phyloP scores from a whole-genome alignment of 1,284 basidiomycete species.

The Clitocybe nebularis region DNA sequence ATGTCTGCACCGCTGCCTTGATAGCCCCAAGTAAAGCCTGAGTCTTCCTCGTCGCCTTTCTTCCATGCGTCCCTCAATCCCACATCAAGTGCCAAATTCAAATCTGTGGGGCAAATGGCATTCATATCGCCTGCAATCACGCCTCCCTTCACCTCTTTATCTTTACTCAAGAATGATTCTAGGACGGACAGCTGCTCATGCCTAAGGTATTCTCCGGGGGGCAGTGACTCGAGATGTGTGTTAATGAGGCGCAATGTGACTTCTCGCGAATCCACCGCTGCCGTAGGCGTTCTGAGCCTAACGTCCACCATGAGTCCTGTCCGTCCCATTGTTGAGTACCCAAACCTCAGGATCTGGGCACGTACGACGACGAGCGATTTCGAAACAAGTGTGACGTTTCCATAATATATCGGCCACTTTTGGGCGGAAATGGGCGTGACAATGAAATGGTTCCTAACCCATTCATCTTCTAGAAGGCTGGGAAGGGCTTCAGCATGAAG shows the following conservation, averaged over 20 bases:
- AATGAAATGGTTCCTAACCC: conserved; percentile 58
- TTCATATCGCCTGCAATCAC: conserved; percentile 72
- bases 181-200: conserved; percentile 51
- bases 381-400: conserved; percentile 63
- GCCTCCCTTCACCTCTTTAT: conserved; percentile 46
- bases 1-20: conserved; percentile 39
- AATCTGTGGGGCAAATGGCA: conserved; percentile 46
- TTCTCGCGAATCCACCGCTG: conserved; percentile 29
- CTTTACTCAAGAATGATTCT: conserved; percentile 39
- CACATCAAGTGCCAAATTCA: conserved; percentile 33
- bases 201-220: conserved; percentile 37
- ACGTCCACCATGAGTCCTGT: conserved; percentile 57
- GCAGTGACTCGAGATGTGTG: conserved; percentile 66
- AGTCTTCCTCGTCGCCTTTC: conserved; percentile 31
- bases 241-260: conserved; percentile 56
- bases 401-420: conserved; percentile 55
- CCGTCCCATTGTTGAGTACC: conserved; percentile 44
- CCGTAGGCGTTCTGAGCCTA: conserved; percentile 37
- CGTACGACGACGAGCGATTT: conserved; percentile 44
- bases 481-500: conserved; percentile 42
- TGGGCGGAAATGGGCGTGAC: conserved; percentile 47
- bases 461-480: conserved; percentile 46
- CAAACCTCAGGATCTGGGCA: conserved; percentile 45
- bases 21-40: conserved; percentile 63
- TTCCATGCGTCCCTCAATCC: conserved; percentile 58